Conservation (phyloP, 164 flowering plant genomes). For the Berberis thunbergii region DNA sequence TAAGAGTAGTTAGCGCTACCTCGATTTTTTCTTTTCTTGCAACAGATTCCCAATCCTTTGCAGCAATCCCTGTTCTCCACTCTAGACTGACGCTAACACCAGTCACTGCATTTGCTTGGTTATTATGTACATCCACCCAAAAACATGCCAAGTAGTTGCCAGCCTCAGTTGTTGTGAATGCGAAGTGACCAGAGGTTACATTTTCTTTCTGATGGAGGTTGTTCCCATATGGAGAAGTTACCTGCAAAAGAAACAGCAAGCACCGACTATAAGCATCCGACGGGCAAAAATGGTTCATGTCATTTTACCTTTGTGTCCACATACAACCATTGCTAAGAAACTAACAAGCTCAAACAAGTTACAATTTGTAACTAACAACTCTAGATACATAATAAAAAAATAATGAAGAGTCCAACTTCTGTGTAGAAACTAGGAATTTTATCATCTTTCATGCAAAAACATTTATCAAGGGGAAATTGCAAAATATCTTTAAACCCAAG, state of each 20-base stretch:
- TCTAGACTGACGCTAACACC: conserved; percentile 65
- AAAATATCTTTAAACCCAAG: too few species aligned
- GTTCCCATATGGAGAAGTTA: conserved; percentile 87
- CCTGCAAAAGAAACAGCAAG: conserved; percentile 27
- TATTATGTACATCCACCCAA: conserved; percentile 37
- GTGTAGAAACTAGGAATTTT: too few species aligned
- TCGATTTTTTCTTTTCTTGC: conserved; percentile 86
- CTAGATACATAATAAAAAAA: too few species aligned
- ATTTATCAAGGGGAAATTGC: too few species aligned
- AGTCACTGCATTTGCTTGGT: conserved; percentile 7
- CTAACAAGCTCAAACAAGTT: too few species aligned
- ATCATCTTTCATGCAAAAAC: too few species aligned
- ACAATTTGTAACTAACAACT: too few species aligned
- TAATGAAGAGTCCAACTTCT: too few species aligned
- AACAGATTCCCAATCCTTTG: conserved; percentile 95
- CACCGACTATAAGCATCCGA: not conserved
- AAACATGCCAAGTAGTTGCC: conserved; percentile 91
- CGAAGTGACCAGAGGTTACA: conserved; percentile 66
- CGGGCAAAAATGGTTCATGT: too few species aligned
- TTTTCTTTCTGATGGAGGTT: conserved; percentile 55
- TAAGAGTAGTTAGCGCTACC: conserved; percentile 15
- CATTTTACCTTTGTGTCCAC: too few species aligned
- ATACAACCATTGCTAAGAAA: too few species aligned
- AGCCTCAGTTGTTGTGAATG: conserved; percentile 72
- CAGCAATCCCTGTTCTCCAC: conserved; percentile 90